phyloP scores from a whole-genome alignment of 345 rosid species.

The Sisymbrium altissimum region DNA sequence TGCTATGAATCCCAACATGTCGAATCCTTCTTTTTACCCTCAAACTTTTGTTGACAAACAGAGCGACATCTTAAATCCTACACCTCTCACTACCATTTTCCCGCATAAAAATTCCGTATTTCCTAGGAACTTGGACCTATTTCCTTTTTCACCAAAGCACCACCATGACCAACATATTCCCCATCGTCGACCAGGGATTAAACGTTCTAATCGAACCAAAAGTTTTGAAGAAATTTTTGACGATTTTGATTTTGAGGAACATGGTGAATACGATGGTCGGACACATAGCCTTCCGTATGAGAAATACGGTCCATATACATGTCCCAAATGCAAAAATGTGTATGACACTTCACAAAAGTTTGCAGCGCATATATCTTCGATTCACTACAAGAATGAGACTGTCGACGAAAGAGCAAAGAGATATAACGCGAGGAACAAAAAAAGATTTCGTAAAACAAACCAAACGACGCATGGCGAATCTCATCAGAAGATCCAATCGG shows the following conservation, averaged over 20 bases:
- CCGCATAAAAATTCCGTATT: background rate
- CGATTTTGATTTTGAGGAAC: background rate
- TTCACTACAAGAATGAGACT: constrained; percentile 27
- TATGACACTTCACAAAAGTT: constrained; percentile 25
- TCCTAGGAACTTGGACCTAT: background rate
- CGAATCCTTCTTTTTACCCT: background rate
- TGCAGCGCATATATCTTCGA: background rate
- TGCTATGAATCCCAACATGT: constrained; percentile 2
- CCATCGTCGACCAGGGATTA: background rate
- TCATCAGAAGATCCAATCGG: background rate
- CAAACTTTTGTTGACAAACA: background rate
- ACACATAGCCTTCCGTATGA: constrained; percentile 28
- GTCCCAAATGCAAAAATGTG: constrained; percentile 21
- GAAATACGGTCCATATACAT: constrained; percentile 30
- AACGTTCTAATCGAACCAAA: background rate
- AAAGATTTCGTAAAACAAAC: background rate
- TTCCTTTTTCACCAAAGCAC: background rate
- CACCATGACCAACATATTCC: constrained; percentile 6
- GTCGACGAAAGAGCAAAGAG: constrained; percentile 2
- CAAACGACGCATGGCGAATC: background rate
- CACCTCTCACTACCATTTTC: constrained; percentile 18
- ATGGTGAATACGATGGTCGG: constrained; percentile 28
- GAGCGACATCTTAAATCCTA: constrained; percentile 6
- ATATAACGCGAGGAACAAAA: constrained; percentile 6
- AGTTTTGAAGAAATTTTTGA: background rate